Evolutionary conservation across 169 alveolate genomes (phyloP).

Genomic region (Plasmodium inui): DNA sequence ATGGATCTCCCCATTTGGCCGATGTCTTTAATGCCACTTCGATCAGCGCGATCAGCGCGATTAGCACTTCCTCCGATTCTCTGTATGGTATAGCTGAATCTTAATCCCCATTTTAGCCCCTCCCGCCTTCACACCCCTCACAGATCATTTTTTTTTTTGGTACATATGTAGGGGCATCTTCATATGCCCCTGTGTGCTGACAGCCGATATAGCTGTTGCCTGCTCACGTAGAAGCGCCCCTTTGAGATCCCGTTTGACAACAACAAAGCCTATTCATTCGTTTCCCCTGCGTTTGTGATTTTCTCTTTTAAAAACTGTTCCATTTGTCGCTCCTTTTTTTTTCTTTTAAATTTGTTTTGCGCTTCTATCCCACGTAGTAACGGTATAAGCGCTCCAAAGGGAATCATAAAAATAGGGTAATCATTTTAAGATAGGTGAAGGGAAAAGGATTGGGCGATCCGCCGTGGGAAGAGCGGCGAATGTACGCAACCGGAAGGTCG

Average conservation of each 20-base stretch:
- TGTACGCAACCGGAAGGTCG: background rate
- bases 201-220: background rate
- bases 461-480: background rate
- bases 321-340: background rate
- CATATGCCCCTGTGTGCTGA: background rate
- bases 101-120: background rate
- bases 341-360: background rate
- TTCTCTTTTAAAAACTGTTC: background rate
- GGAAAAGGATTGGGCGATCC: background rate
- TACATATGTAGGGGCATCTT: background rate
- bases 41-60: background rate
- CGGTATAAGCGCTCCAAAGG: background rate
- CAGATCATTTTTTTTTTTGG: background rate
- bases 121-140: background rate
- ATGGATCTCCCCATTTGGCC: background rate
- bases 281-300: background rate
- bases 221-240: background rate
- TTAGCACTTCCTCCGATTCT: background rate
- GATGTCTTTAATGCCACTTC: background rate
- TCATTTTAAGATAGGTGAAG: background rate
- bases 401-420: background rate
- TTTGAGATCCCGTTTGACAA: background rate
- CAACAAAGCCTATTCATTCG: background rate
- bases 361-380: background rate
- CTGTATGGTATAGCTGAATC: background rate